A percentile compares a stretch with the other conserved stretches of the same genome.
Conservation (phyloP, 139 green algal genomes). For the Micromonas pusilla region DNA sequence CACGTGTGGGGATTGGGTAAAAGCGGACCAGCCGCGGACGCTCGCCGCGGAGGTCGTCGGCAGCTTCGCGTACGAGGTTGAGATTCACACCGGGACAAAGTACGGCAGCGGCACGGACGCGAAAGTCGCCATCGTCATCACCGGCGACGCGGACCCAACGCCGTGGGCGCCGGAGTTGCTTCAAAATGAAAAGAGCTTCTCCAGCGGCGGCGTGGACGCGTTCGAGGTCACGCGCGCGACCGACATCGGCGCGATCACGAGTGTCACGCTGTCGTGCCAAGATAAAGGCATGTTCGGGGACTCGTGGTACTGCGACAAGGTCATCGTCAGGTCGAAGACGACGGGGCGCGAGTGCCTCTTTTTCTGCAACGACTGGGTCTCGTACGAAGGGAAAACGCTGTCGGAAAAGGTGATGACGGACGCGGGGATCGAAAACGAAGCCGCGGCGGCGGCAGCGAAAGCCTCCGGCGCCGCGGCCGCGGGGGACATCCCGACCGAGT, state of each 20-base stretch:
- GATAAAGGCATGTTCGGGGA: neutral
- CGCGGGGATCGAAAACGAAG: neutral
- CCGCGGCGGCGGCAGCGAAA: too few relatives aligned
- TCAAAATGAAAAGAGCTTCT: neutral
- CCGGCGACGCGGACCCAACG: neutral
- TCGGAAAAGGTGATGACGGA: neutral
- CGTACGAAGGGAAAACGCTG: neutral
- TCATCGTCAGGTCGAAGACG: neutral
- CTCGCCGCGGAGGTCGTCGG: neutral
- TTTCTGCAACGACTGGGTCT: neutral
- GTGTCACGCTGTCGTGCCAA: neutral
- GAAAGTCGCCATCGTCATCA: conserved; percentile 52
- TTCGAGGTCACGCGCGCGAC: neutral
- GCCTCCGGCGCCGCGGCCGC: too few relatives aligned
- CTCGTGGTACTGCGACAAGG: conserved; percentile 2
- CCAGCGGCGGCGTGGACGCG: neutral
- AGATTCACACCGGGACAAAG: conserved; percentile 43
- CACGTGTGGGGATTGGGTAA: conserved; percentile 19
- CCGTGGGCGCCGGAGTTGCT: neutral
- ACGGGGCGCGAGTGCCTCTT: neutral
- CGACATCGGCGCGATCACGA: neutral
- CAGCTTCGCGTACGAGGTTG: conserved; percentile 9
- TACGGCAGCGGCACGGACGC: conserved; percentile 52
- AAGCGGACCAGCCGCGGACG: neutral
- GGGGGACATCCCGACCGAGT: neutral